Conservation (phyloP, 768 basidiomycete species). For the Nidularia sp. region DNA sequence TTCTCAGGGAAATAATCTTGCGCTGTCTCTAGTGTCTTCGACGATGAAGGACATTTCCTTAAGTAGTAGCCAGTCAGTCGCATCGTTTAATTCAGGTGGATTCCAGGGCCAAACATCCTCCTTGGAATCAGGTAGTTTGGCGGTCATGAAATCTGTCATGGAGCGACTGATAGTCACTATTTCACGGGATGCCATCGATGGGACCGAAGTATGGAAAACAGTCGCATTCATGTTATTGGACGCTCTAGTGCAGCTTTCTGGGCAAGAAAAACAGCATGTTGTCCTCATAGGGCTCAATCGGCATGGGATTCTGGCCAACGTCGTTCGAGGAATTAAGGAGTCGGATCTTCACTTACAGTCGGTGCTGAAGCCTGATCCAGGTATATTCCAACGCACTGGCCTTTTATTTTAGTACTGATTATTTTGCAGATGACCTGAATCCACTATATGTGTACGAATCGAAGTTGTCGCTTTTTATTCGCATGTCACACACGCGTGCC, state of each 20-base stretch:
- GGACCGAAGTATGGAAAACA: conserved; percentile 95
- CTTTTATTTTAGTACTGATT: neutral
- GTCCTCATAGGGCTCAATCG: conserved; percentile 57
- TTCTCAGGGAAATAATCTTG: conserved; percentile 4
- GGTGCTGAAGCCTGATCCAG: conserved; percentile 86
- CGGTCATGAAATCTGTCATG: conserved; percentile 60
- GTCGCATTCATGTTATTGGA: conserved; percentile 90
- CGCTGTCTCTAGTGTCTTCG: conserved; percentile 32
- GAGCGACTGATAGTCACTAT: conserved; percentile 73
- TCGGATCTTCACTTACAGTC: conserved; percentile 69
- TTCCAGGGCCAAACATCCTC: conserved; percentile 22
- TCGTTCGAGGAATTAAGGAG: conserved; percentile 83
- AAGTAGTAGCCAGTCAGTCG: conserved; percentile 30
- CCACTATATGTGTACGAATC: conserved; percentile 92
- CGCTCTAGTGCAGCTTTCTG: conserved; percentile 70
- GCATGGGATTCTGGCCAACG: conserved; percentile 77
- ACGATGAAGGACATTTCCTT: conserved; percentile 30
- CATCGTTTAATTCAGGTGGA: conserved; percentile 16
- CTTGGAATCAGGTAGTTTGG: conserved; percentile 60
- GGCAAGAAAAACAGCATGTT: conserved; percentile 61
- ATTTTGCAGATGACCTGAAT: conserved; percentile 73
- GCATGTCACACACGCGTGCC: conserved; percentile 75
- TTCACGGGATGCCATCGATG: conserved; percentile 90
- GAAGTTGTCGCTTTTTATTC: conserved; percentile 85
- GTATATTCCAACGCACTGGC: conserved; percentile 35